Evolutionary conservation across 2,329 filamentous ascomycete genomes (phyloP), one percentile per base, ranked within the genome.

Genomic region (Curvularia lunata): DNA sequence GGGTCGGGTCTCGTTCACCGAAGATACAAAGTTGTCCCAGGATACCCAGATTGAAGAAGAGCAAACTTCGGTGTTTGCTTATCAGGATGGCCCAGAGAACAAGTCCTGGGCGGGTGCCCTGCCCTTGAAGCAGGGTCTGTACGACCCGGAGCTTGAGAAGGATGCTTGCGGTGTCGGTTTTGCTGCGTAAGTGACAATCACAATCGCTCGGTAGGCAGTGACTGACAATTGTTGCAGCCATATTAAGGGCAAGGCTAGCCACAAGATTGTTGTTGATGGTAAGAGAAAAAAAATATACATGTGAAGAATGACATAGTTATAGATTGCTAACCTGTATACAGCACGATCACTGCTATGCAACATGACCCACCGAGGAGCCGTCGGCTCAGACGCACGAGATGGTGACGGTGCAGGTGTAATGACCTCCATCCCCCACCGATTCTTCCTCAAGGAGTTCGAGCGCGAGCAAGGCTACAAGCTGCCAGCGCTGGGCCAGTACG

Each of bases 161-260:
- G 95, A 99, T 93, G 93, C 95, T 69, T 99, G 95, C 77, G 95
- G 95, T 91, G 95, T 99, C 74, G 95, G 95, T 78, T 99, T 99
- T 81, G 92, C 94, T 80, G 96, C 94, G 92, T 96, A 84, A 83
- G 88, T 84, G 38, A 54, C 27, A 16, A 46, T 19, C n/a, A 48
- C 21, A 48, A 32, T 10, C 48, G 34, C 27, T 25, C 43, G 25
- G 50, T 25, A 51, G 59, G 21, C 23, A 52, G 58, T 21, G n/a
- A 51, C 70, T 78, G 58, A 78, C 66, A 58, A 32, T 43, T 45
- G 38, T 56, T 56, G 58, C 69, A 96, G 92, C 83, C 91, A 98
- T 79, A 98, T 98, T 80, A 98, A 98, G 84, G 95, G 95, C 83
- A 90, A 91, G 79, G 80, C 93, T 63, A 98, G 93, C 83, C 95